These are phyloP conservation scores for Phialophora verrucosa DNA, from an alignment of 2,329 filamentous ascomycete species.

Conservation along the genomic window DNA sequence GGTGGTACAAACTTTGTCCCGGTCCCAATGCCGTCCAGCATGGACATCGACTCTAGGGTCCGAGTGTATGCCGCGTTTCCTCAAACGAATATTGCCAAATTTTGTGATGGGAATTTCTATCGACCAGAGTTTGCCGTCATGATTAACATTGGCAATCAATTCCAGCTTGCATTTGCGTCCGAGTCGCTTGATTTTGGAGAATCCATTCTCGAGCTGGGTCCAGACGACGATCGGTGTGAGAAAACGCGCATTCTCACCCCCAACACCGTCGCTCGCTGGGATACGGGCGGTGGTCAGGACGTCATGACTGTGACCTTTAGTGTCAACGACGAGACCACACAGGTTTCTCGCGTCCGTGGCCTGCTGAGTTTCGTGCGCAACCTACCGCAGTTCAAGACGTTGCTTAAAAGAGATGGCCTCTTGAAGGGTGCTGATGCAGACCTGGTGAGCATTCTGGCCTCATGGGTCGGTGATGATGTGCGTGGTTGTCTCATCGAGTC, in stretches of 20 bases:
- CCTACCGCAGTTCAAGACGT: conserved; percentile 32
- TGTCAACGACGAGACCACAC: conserved; percentile 38
- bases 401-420: conserved; percentile 29
- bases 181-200: conserved; percentile 38
- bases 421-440: conserved; percentile 29
- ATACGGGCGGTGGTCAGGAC: conserved; percentile 33
- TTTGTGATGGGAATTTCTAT: conserved; percentile 33
- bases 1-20: conserved; percentile 39
- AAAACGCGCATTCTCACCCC: conserved; percentile 38
- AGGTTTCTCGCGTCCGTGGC: conserved; percentile 35
- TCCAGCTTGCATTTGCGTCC: conserved; percentile 39
- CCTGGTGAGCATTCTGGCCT: conserved; percentile 28
- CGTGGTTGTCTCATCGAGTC: conserved; percentile 33
- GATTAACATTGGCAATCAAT: conserved; percentile 32
- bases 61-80: conserved; percentile 36
- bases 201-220: conserved; percentile 32
- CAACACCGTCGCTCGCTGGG: conserved; percentile 41
- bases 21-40: conserved; percentile 30
- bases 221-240: conserved; percentile 35
- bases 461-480: conserved; percentile 34
- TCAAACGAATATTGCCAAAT: conserved; percentile 35
- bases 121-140: conserved; percentile 39
- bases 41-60: conserved; percentile 30
- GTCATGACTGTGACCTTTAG: conserved; percentile 40
- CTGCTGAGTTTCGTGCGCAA: conserved; percentile 27